Percentiles rank a stretch among this genome's conserved stretches.
Conservation (phyloP, 352 stramenopile species). For the Pythium volutum region DNA sequence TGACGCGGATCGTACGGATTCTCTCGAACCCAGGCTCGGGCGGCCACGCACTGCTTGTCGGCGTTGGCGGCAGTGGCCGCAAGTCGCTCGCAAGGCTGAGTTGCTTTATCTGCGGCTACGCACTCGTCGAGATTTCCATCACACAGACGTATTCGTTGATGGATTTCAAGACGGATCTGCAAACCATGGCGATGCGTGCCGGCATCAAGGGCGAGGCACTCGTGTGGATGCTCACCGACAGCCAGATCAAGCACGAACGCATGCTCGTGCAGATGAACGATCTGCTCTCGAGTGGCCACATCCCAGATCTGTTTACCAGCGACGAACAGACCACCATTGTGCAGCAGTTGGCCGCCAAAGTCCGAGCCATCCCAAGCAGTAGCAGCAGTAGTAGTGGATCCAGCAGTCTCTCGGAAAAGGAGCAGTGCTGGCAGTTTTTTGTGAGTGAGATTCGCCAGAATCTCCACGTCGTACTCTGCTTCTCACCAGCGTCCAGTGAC, state of each 20-base stretch:
- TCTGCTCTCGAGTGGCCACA: conserved; percentile 89
- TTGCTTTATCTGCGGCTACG: conserved; percentile 90
- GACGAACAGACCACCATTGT: conserved; percentile 92
- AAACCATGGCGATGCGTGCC: conserved; percentile 86
- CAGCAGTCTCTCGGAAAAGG: conserved; percentile 73
- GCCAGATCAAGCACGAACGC: conserved; percentile 93
- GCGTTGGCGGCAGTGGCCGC: conserved; percentile 92
- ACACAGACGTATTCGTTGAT: conserved; percentile 87
- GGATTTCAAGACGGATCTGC: conserved; percentile 95
- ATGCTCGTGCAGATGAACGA: conserved; percentile 96
- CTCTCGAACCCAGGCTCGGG: conserved; percentile 84
- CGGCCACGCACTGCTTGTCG: conserved; percentile 93
- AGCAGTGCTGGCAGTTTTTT: conserved; percentile 92
- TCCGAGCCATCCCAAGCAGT: conserved; percentile 59
- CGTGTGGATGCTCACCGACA: conserved; percentile 92
- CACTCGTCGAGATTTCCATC: conserved; percentile 89
- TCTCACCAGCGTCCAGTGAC: conserved; percentile 89
- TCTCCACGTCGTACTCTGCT: conserved; percentile 94
- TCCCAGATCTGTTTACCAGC: conserved; percentile 90
- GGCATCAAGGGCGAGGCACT: conserved; percentile 91
- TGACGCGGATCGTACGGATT: conserved; percentile 93
- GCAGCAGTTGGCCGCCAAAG: conserved; percentile 83
- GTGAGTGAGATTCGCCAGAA: conserved; percentile 89
- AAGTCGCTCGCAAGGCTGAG: conserved; percentile 91
- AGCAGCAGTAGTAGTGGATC: background rate